Evolutionary conservation across 148 eudicot species (phyloP), one percentile per base, ranked within the genome.

Genomic region (Cornus kousa): DNA sequence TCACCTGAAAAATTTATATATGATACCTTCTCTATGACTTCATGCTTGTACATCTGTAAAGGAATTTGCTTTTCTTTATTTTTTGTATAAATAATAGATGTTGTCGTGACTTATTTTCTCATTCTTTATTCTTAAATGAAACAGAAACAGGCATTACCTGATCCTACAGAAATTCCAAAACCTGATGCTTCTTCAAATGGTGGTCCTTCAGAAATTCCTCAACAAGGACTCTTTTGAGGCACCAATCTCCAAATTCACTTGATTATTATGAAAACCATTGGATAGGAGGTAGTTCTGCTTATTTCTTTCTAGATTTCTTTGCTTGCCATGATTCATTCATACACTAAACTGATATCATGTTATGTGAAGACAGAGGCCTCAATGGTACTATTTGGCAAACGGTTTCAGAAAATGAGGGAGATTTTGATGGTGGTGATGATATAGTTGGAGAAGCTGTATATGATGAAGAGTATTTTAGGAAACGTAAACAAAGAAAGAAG

Each of bases 361-460:
- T 70, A 40, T 32, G 3, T 75, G 95, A 83, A 87, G 97, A 86
- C 92, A 87, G 85, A 85, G 37, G 37, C 91, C 95, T 65, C 91
- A 87, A 73, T 82, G 99, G 46, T 96, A 28, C 28, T 35, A 96
- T 80, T 88, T 95, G 8, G 90, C 80, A 17, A 85, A 77, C 67
- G 19, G 65, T 81, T 70, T 91, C 98, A 28, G 98, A 93, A 24
- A 83, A 89, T 57, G 97, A 91, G 39, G 85, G 78, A 28, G 91
- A 84, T 68, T 81, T 77, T 77, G 94, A 93, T 59, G 90, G 92
- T 76, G 97, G 92, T 74, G 99, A 96, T 39, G 98, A 96, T 62
- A 96, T 96, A 66, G 97, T 90, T 71, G 99, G 99, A 71, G 99
- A 93, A 86, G 99, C 86, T n/a, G 99, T 92, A 22, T 93, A 96